Conservation (phyloP, 2,329 filamentous ascomycete genomes). For the Paecilomyces sp. region DNA sequence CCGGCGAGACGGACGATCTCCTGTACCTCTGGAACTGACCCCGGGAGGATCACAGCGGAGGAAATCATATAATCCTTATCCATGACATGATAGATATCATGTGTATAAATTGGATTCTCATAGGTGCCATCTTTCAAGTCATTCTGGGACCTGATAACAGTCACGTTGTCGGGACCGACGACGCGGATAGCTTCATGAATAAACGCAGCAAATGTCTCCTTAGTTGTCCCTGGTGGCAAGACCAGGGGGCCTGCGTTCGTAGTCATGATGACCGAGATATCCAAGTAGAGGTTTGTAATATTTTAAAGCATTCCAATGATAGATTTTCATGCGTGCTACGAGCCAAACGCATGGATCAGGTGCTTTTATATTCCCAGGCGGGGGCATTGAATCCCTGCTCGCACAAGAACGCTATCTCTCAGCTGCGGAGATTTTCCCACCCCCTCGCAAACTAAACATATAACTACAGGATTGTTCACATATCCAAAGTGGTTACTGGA, state of each 20-base stretch:
- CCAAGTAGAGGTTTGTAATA: not conserved
- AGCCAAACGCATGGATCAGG: not conserved
- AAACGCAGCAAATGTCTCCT: not conserved
- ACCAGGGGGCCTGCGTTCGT: not conserved
- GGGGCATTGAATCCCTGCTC: not conserved
- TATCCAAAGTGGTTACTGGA: too few relatives aligned
- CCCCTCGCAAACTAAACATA: not conserved
- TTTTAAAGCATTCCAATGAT: not conserved
- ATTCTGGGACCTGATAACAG: not conserved
- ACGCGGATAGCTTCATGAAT: not conserved
- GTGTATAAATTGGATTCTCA: conserved; percentile 27
- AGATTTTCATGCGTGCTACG: not conserved
- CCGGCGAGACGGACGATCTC: conserved; percentile 18
- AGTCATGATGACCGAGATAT: not conserved
- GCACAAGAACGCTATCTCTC: not conserved
- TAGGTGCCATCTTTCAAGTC: conserved; percentile 15
- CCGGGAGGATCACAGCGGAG: conserved; percentile 31
- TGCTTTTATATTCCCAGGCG: not conserved
- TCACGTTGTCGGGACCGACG: not conserved
- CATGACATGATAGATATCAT: conserved; percentile 34
- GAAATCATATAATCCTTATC: conserved; percentile 39
- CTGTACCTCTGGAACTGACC: conserved; percentile 9
- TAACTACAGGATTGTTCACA: not conserved
- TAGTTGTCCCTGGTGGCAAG: not conserved
- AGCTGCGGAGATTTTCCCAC: not conserved